Conservation (phyloP, 2,329 filamentous ascomycete species). For the Fusarium globosum region DNA sequence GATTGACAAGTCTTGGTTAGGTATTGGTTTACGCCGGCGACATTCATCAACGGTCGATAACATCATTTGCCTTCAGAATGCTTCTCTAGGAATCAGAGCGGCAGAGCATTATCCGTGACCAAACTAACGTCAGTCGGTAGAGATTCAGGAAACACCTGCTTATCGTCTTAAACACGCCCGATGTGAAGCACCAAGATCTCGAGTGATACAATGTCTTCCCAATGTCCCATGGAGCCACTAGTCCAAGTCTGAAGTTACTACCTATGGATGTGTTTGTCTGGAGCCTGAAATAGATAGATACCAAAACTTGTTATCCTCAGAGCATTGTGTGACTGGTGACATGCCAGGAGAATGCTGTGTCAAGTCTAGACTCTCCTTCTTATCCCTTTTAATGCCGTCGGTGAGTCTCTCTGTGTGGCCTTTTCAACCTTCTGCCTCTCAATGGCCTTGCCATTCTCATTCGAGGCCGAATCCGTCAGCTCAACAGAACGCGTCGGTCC, state of each 20-base stretch:
- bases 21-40: neutral
- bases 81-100: neutral
- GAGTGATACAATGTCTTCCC: neutral
- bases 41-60: neutral
- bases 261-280: neutral
- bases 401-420: neutral
- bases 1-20: neutral
- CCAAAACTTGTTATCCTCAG: neutral
- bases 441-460: neutral
- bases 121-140: neutral
- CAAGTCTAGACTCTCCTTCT: slow-evolving; percentile 26
- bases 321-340: neutral
- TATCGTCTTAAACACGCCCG: neutral
- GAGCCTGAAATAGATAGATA: neutral
- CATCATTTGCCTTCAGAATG: neutral
- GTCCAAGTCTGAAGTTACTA: neutral
- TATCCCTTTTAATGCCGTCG: slow-evolving; percentile 17
- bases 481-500: neutral
- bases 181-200: neutral
- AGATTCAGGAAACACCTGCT: neutral
- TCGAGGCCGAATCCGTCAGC: neutral
- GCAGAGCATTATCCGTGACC: neutral
- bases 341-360: slow-evolving; percentile 26
- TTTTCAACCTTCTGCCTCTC: neutral
- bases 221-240: neutral